Conservation (phyloP, 108 stramenopile genomes). For the Cyclostephanos invisitatus region DNA sequence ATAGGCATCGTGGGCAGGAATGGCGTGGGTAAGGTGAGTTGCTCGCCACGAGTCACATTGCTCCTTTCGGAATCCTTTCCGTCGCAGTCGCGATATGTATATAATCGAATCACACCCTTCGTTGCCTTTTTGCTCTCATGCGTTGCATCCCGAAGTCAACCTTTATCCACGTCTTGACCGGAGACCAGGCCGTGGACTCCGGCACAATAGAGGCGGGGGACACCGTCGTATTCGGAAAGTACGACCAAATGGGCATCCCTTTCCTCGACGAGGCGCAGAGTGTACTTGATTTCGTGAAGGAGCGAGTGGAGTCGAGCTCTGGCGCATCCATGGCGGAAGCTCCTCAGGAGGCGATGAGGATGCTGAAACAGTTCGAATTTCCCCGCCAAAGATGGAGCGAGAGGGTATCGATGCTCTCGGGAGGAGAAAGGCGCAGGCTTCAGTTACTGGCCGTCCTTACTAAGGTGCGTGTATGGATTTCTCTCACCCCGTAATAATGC, state of each 20-base stretch:
- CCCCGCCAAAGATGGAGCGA: conserved; percentile 69
- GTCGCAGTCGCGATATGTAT: neutral
- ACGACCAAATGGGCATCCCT: conserved; percentile 83
- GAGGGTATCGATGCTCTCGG: conserved; percentile 71
- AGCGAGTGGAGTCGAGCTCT: conserved; percentile 59
- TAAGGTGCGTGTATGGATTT: conserved; percentile 26
- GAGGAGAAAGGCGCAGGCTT: conserved; percentile 81
- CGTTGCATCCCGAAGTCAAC: conserved; percentile 52
- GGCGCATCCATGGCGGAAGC: conserved; percentile 55
- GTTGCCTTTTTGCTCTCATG: neutral
- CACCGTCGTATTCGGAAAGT: conserved; percentile 80
- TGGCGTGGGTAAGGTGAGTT: conserved; percentile 64
- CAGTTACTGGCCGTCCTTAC: conserved; percentile 78
- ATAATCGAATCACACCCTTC: neutral
- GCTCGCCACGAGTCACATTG: neutral
- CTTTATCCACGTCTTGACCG: conserved; percentile 68
- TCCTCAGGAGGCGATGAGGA: conserved; percentile 72
- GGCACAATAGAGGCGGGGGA: conserved; percentile 76
- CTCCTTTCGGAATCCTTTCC: neutral
- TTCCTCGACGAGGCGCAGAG: conserved; percentile 61
- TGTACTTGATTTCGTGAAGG: conserved; percentile 75
- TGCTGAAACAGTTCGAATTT: conserved; percentile 81
- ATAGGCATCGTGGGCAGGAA: conserved; percentile 86
- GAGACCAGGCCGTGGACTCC: conserved; percentile 53
- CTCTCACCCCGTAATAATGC: neutral